Percentiles rank a stretch among this genome's conserved stretches.
Evolutionary conservation across 129 eudicot species (phyloP).

Genomic region (Chrysanthemum lavandulifolium): DNA sequence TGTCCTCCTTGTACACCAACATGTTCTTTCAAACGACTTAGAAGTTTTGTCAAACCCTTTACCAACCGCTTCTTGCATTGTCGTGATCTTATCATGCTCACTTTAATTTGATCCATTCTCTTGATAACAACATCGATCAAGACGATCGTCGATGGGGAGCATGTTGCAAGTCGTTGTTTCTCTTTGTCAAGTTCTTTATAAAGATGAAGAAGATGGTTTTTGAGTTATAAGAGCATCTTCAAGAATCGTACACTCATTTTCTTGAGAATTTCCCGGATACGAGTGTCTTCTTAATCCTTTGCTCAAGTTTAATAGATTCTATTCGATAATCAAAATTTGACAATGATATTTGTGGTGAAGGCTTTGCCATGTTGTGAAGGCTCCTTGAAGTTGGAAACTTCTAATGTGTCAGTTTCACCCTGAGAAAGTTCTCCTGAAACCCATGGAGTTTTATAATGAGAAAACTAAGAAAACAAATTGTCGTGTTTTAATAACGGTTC

Average conservation of each 20-base stretch:
- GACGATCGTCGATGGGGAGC: slow-evolving; percentile 38
- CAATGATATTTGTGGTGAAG: slow-evolving; percentile 28
- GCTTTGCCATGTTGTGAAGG: slow-evolving; percentile 15
- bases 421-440: slow-evolving; percentile 32
- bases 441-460: neutral
- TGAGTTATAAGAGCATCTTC: slow-evolving; percentile 56
- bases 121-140: slow-evolving; percentile 36
- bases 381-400: slow-evolving; percentile 17
- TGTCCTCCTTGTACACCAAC: slow-evolving; percentile 46
- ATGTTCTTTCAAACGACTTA: slow-evolving; percentile 53
- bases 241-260: slow-evolving; percentile 51
- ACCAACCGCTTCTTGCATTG: slow-evolving; percentile 57
- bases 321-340: slow-evolving; percentile 39
- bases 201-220: slow-evolving; percentile 47
- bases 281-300: slow-evolving; percentile 53
- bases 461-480: no score
- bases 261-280: slow-evolving; percentile 53
- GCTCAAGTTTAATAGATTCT: slow-evolving; percentile 58
- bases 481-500: no score
- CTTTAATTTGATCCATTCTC: slow-evolving; percentile 52
- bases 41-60: slow-evolving; percentile 75
- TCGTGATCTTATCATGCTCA: slow-evolving; percentile 50
- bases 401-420: slow-evolving; percentile 27
- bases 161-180: slow-evolving; percentile 39
- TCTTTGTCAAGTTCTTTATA: no score